phyloP scores from a whole-genome alignment of 495 filamentous ascomycete genomes.

The Bombardia bombarda region DNA sequence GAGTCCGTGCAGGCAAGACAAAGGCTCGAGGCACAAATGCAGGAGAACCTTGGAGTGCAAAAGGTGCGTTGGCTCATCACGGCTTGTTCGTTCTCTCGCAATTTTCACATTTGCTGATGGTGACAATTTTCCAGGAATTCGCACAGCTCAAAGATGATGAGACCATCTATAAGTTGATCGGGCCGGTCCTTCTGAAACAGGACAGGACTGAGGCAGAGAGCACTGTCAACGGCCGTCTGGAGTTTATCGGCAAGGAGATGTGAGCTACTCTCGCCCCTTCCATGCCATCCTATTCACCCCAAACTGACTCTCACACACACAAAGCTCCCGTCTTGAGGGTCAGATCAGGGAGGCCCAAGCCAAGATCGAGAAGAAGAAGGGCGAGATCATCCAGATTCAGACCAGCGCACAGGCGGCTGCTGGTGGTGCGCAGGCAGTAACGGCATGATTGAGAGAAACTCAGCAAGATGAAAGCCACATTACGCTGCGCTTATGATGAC shows the following conservation, averaged over 20 bases:
- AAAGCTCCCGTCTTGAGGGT: slow-evolving; percentile 71
- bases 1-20: slow-evolving; percentile 71
- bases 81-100: slow-evolving; percentile 4
- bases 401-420: slow-evolving; percentile 26
- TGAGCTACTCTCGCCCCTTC: slow-evolving; percentile 37
- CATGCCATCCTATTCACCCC: not conserved
- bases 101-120: not conserved
- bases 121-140: slow-evolving; percentile 58
- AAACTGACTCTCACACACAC: no score
- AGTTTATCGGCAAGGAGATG: slow-evolving; percentile 94
- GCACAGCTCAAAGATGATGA: slow-evolving; percentile 64
- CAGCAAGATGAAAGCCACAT: no score
- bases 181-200: slow-evolving; percentile 90
- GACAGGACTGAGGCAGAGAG: slow-evolving; percentile 79
- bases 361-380: slow-evolving; percentile 72
- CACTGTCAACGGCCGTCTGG: slow-evolving; percentile 81
- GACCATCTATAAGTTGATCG: slow-evolving; percentile 91
- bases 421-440: slow-evolving; percentile 10
- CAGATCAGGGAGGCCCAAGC: slow-evolving; percentile 73
- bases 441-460: no score
- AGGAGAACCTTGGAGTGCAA: slow-evolving; percentile 85
- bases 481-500: no score
- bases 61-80: slow-evolving; percentile 40
- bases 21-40: slow-evolving; percentile 85
- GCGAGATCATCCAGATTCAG: slow-evolving; percentile 41